Conservation (phyloP, 176 grass and related monocot genomes). For the Triticum monococcum region DNA sequence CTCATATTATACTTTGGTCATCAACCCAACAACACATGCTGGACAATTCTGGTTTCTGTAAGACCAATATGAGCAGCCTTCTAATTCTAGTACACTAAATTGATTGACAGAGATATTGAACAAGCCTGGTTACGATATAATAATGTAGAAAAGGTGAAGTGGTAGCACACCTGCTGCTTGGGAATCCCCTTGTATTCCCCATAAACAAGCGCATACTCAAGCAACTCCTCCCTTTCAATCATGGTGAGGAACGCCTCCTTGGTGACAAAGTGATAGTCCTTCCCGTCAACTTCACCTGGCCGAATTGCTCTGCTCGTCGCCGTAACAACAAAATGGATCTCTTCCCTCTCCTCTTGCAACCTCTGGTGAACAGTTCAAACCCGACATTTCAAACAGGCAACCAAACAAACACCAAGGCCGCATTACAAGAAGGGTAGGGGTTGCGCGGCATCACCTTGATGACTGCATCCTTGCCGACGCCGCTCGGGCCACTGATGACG, state of each 20-base stretch:
- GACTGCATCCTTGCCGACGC: constrained; percentile 93
- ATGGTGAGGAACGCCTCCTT: constrained; percentile 86
- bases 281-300: constrained; percentile 78
- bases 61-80: background rate
- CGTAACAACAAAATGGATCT: constrained; percentile 80
- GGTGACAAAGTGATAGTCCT: constrained; percentile 88
- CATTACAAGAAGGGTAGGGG: background rate
- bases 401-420: background rate
- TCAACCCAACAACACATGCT: background rate
- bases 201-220: constrained; percentile 92
- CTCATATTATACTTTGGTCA: background rate
- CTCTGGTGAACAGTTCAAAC: constrained; percentile 46
- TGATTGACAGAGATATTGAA: background rate
- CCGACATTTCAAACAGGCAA: background rate
- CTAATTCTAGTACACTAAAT: background rate
- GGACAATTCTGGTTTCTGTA: background rate
- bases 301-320: constrained; percentile 73
- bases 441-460: constrained; percentile 59
- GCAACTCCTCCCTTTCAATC: constrained; percentile 82
- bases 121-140: background rate
- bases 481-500: constrained; percentile 93
- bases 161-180: constrained; percentile 76
- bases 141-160: background rate
- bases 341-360: constrained; percentile 76
- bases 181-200: constrained; percentile 95